Evolutionary conservation across 1,139 yeast species (phyloP).

Genomic region (Petasospora rhodanensis): DNA sequence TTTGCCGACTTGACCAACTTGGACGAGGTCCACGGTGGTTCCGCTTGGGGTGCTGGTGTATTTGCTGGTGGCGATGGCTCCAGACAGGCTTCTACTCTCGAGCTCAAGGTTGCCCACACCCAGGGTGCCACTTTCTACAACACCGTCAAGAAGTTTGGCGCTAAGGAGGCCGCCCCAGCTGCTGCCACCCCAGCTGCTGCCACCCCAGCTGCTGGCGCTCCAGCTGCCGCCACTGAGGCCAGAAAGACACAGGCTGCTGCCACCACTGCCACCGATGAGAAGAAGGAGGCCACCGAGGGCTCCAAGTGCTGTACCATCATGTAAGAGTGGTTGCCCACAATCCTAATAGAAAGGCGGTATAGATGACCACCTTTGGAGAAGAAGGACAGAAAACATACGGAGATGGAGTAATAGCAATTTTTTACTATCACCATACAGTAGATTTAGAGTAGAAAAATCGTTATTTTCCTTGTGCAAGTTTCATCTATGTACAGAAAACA

Average conservation of each 20-base stretch:
- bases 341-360: no score
- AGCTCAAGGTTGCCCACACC: slow-evolving; percentile 52
- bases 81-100: slow-evolving; percentile 64
- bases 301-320: slow-evolving; percentile 19
- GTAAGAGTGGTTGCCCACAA: no score
- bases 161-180: slow-evolving; percentile 2
- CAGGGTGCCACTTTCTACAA: slow-evolving; percentile 53
- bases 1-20: slow-evolving; percentile 56
- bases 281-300: slow-evolving; percentile 8
- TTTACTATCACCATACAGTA: neutral
- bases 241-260: slow-evolving; percentile 12
- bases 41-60: slow-evolving; percentile 89
- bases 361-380: no score
- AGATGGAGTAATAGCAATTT: neutral
- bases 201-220: slow-evolving; percentile 2
- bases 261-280: slow-evolving; percentile 9
- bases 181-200: slow-evolving; percentile 4
- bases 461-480: no score
- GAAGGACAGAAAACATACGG: no score
- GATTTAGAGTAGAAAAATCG: no score
- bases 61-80: slow-evolving; percentile 78
- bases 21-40: slow-evolving; percentile 73
- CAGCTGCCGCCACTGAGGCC: slow-evolving; percentile 4
- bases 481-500: slow-evolving; percentile 1
- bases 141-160: slow-evolving; percentile 18